Evolutionary conservation across 2,329 filamentous ascomycete species (phyloP).

Genomic region (Macrophomina pseudophaseolina): DNA sequence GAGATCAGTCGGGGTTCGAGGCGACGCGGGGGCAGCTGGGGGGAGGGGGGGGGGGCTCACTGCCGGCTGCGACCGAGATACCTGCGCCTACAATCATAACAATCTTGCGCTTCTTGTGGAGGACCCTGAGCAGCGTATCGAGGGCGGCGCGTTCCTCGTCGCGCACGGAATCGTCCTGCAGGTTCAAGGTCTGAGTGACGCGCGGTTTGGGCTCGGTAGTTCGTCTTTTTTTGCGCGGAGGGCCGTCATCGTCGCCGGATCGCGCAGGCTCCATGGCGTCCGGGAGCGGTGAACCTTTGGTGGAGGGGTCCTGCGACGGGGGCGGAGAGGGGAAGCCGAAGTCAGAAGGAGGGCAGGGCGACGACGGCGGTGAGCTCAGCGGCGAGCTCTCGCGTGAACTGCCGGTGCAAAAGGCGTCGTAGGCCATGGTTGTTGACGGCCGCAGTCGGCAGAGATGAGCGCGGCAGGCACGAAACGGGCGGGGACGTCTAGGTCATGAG

Average conservation of each 20-base stretch:
- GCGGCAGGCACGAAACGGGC: constrained; percentile 28
- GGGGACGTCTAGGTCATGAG: constrained; percentile 26
- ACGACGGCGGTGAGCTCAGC: constrained; percentile 49
- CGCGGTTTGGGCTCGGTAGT: constrained; percentile 68
- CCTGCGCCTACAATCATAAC: constrained; percentile 95
- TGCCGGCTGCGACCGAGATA: constrained; percentile 95
- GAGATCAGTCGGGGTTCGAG: constrained; percentile 30
- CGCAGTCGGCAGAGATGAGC: constrained; percentile 26
- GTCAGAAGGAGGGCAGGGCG: constrained; percentile 40
- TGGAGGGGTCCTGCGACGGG: constrained; percentile 53
- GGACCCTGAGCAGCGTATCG: constrained; percentile 71
- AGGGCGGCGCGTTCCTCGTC: constrained; percentile 67
- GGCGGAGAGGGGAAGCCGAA: constrained; percentile 44
- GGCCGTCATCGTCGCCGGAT: constrained; percentile 61
- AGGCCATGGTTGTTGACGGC: constrained; percentile 37
- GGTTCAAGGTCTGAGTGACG: constrained; percentile 81
- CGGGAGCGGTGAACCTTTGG: constrained; percentile 52
- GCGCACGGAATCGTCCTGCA: constrained; percentile 47
- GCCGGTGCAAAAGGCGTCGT: constrained; percentile 32
- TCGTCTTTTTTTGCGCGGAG: constrained; percentile 76
- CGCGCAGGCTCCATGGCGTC: constrained; percentile 49
- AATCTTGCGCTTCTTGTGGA: constrained; percentile 93
- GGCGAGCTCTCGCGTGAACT: constrained; percentile 37
- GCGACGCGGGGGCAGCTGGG: constrained; percentile 27
- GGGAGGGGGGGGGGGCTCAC: constrained; percentile 57